Evolutionary conservation across 1,139 yeast species (phyloP), one percentile per base, ranked within the genome.

Genomic region (Yamadazyma trypodendri): DNA sequence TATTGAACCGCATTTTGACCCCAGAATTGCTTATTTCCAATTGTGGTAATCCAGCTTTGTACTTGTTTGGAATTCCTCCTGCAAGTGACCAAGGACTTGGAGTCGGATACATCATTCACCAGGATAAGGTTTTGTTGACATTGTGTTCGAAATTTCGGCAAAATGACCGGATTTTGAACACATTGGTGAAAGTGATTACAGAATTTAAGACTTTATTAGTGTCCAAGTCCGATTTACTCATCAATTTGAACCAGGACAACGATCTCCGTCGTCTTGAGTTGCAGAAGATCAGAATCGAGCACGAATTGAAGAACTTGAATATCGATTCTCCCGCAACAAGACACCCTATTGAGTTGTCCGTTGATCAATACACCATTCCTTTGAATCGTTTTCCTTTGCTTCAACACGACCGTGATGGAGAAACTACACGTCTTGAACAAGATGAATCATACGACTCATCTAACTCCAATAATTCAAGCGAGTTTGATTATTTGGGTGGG

Each of bases 11-110:
- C 41, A 56, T 77, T 31, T 60, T 68, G 32, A 56, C 64, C 13
- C 75, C 76, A 0, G 76, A 70, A 40, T 48, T 71, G 22, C 56
- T 71, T 36, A 64, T 71, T 31, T 62, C 72, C 18, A 84, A 84
- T 54, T 84, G 94, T 63, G 94, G 94, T 14, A 84, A 83, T 52
- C 84, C 88, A 10, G 88, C 92, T 0, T 70, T 84, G 46, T 75
- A 76, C 34, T 63, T 81, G 13, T 84, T 84, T 64, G 92, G 92
- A 6, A 75, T 84, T 21, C 82, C 90, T 0, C 94, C 92, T 1
- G 86, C 88, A 0, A 68, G 74, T 17, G 79, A 84, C 35, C 80
- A 80, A 47, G 94, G 94, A 0, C 84, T 81, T 56, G 92, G 90
- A 11, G 71, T 84, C 31, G 92, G 90, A 0, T 84, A 84, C 52